A percentile compares a stretch with the other conserved stretches of the same genome.
Conservation (phyloP, 805 yeast genomes). For the Candida quercuum region DNA sequence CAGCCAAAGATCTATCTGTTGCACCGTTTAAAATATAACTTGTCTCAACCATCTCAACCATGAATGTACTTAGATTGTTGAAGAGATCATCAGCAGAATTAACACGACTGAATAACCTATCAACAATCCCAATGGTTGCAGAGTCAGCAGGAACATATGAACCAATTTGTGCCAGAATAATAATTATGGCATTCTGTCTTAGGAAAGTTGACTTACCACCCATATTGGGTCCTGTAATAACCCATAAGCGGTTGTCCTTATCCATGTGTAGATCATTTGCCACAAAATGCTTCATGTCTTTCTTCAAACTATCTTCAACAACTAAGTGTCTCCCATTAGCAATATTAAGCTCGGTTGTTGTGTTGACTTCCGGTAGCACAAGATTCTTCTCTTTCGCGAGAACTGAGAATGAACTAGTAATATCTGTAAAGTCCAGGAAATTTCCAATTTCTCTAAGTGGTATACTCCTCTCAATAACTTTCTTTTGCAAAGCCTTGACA, state of each 20-base stretch:
- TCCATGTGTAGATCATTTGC: constrained; percentile 74
- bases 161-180: constrained; percentile 84
- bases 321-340: constrained; percentile 76
- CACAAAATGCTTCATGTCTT: constrained; percentile 44
- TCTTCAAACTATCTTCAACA: constrained; percentile 66
- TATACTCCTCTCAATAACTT: constrained; percentile 38
- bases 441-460: constrained; percentile 46
- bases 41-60: constrained; percentile 95
- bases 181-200: constrained; percentile 83
- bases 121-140: constrained; percentile 80
- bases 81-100: constrained; percentile 97
- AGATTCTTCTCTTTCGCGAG: constrained; percentile 66
- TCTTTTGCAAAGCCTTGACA: constrained; percentile 40
- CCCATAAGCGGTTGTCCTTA: constrained; percentile 50
- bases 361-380: constrained; percentile 58
- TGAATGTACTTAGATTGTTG: constrained; percentile 92
- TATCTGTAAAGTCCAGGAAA: constrained; percentile 63
- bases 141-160: constrained; percentile 77
- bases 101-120: constrained; percentile 88
- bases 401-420: constrained; percentile 63
- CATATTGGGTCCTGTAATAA: constrained; percentile 96
- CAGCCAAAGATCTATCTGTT: constrained; percentile 70
- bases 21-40: constrained; percentile 80
- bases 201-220: constrained; percentile 95
- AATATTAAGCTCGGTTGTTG: constrained; percentile 43